These are phyloP conservation scores for Metschnikowia borealis DNA, from an alignment of 805 yeast species.

Conservation along the genomic window DNA sequence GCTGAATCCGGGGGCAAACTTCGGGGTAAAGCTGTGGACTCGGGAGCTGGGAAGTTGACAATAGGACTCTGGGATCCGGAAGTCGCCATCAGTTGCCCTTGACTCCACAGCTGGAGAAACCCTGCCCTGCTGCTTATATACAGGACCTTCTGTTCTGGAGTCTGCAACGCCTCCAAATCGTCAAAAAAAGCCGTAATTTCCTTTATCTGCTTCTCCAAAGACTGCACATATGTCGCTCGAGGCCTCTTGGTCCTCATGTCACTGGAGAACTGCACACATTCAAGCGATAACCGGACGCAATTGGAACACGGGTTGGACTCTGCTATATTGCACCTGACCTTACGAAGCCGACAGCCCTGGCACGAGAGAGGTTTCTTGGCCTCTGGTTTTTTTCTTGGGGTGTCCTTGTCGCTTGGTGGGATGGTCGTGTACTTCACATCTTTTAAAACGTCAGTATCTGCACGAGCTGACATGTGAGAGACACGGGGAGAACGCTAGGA, in stretches of 20 bases:
- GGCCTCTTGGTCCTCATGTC: conserved; percentile 52
- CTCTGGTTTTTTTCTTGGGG: not conserved
- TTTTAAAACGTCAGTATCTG: not conserved
- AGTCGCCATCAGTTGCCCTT: conserved; percentile 30
- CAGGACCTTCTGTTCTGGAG: conserved; percentile 19
- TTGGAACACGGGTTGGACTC: conserved; percentile 41
- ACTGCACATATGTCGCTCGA: conserved; percentile 46
- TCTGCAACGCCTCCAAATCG: conserved; percentile 19
- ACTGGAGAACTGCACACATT: conserved; percentile 44
- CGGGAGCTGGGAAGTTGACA: not conserved
- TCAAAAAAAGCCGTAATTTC: conserved; percentile 24
- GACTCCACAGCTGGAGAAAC: conserved; percentile 11
- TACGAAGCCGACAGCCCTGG: conserved; percentile 40
- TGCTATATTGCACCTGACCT: conserved; percentile 47
- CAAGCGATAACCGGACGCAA: conserved; percentile 41
- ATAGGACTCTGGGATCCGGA: not conserved
- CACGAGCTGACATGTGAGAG: conserved; percentile 4
- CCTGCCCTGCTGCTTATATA: conserved; percentile 19
- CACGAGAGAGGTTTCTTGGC: conserved; percentile 22
- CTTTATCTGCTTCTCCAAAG: conserved; percentile 33
- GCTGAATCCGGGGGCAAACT: no score
- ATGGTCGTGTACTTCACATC: not conserved
- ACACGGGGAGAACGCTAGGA: not conserved
- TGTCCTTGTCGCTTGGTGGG: not conserved
- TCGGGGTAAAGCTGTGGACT: no score